These are phyloP conservation scores for Chlorella variabilis DNA, from an alignment of 163 green algal genomes.

Conservation along the genomic window DNA sequence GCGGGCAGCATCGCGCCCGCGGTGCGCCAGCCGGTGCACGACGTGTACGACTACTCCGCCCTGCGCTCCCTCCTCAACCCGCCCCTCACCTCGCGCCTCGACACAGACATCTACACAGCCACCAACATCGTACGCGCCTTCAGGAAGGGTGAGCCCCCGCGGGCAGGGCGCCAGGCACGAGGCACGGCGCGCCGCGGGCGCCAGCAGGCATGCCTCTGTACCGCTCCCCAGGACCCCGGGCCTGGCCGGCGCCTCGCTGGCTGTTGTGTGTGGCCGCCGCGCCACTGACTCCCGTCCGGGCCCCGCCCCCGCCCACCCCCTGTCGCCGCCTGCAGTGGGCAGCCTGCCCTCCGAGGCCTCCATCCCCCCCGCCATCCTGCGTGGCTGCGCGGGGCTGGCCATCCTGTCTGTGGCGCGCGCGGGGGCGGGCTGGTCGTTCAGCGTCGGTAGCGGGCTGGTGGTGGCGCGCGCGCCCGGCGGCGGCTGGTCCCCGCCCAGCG, in stretches of 20 bases:
- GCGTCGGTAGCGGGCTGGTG: conserved; percentile 56
- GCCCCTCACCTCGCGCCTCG: background rate
- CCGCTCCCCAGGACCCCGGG: too few species aligned
- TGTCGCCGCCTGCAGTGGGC: conserved; percentile 2
- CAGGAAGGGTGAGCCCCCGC: background rate
- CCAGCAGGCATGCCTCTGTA: too few species aligned
- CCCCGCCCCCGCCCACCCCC: background rate
- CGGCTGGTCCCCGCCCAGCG: conserved; percentile 65
- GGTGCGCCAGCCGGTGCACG: conserved; percentile 17
- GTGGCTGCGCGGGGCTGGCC: conserved; percentile 51
- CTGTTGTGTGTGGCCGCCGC: background rate
- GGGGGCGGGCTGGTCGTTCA: conserved; percentile 61
- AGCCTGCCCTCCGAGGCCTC: conserved; percentile 50
- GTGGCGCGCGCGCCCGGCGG: conserved; percentile 43
- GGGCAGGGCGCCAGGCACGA: too few species aligned
- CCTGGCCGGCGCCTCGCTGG: too few species aligned
- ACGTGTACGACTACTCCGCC: conserved; percentile 17
- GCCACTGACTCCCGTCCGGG: background rate
- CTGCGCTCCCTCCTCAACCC: conserved; percentile 22
- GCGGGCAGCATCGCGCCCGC: conserved; percentile 53
- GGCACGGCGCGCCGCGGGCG: too few species aligned
- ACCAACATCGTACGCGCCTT: conserved; percentile 1
- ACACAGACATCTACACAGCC: conserved; percentile 21
- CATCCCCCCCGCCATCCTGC: conserved; percentile 56
- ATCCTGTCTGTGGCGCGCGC: conserved; percentile 57